Percentiles rank a stretch among this genome's conserved stretches.
These are phyloP conservation scores for Eucalyptus marginata DNA, from an alignment of 345 rosid species.

Conservation along the genomic window DNA sequence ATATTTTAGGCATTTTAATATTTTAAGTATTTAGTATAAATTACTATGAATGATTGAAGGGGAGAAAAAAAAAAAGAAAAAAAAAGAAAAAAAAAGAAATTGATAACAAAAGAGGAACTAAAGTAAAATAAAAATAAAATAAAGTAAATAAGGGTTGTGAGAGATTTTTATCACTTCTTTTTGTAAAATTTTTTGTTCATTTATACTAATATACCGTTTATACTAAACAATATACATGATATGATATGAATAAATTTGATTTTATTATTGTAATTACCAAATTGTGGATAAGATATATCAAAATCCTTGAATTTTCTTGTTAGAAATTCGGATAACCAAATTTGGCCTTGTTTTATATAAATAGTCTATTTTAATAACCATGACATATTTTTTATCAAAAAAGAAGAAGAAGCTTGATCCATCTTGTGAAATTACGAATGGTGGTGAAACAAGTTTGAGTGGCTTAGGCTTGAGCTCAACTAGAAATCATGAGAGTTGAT, in stretches of 20 bases:
- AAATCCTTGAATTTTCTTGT: fast-evolving
- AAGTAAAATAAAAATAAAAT: too few species aligned
- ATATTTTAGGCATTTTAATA: too few species aligned
- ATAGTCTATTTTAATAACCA: neutral
- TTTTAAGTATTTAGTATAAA: fast-evolving
- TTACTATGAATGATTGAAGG: too few species aligned
- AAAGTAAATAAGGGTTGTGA: fast-evolving
- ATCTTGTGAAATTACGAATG: fast-evolving
- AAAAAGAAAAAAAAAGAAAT: too few species aligned
- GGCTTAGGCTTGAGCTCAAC: neutral
- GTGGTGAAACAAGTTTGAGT: neutral
- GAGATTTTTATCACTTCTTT: too few species aligned
- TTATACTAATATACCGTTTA: too few species aligned
- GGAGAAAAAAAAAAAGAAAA: too few species aligned
- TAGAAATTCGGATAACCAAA: too few species aligned
- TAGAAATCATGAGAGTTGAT: neutral
- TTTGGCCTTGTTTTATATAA: fast-evolving
- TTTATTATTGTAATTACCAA: fast-evolving
- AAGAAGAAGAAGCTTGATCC: neutral
- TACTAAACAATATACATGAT: fast-evolving
- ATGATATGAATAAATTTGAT: fast-evolving
- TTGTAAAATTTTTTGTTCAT: too few species aligned
- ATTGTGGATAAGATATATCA: fast-evolving
- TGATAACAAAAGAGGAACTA: too few species aligned
- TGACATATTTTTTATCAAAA: fast-evolving